Base-by-base conservation (phyloP, 495 filamentous ascomycete genomes). In the Penicillium riverlandense region DNA sequence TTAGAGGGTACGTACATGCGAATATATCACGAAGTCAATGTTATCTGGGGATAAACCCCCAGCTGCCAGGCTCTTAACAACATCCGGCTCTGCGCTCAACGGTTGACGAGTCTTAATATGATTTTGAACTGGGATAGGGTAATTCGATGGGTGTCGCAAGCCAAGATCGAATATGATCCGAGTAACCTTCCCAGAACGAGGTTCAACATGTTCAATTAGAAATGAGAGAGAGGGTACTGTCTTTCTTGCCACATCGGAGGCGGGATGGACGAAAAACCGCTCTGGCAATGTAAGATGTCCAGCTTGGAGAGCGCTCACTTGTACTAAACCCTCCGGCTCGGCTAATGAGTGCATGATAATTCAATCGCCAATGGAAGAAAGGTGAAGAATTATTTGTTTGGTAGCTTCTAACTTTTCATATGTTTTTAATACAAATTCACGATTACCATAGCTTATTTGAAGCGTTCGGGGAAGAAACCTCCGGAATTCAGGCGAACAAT, bases 101-200 rank as follows among this genome's bases (percentile, higher is more conserved):
- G 45, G 45, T 9, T 41, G 38, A 2, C 45, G 30, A 8, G 38
- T 41, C 55, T 58, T 10, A 49, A 71, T 29, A 49, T 71, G 58
- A 9, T 51, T 57, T 12, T 59, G 55, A 12, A 69, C 59, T 2
- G 52, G 55, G 29, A 54, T 53, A 2, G 66, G 49, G 46, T 71
- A 69, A 14, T 52, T 42, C 6, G 52, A 29, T 35, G 62, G 54
- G 40, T 56, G 49, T 35, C 63, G 55, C 11, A 69, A 39, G 0
- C 65, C 65, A 1, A 70, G 44, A 45, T 71, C 65, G 47, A 71
- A 70, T 2, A 71, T 51, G 11, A 70, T 49, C 14, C 57, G 56
- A 1, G 63, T 66, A 10, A 28, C 40, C 6, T 51, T 15, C 5
- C 30, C 12, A 4, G 29, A 22, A 6, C 11, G 7, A 9, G 31